Conservation (phyloP, 169 alveolate genomes). For the Plasmodium gaboni region DNA sequence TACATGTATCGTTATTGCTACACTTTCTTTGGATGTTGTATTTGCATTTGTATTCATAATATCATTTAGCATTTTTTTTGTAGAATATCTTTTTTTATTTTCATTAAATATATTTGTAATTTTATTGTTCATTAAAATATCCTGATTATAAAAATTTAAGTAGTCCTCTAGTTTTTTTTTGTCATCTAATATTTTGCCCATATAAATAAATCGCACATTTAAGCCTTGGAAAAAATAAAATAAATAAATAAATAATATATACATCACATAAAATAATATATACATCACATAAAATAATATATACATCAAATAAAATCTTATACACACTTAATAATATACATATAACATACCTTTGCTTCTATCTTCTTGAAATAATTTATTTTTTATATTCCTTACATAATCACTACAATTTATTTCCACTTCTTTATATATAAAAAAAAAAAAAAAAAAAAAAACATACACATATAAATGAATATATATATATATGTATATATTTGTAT, state of each 20-base stretch:
- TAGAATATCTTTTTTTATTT: conserved; percentile 8
- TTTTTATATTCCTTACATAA: conserved; percentile 25
- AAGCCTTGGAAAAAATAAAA: conserved; percentile 36
- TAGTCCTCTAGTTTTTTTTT: conserved; percentile 65
- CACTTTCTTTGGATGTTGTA: conserved; percentile 15
- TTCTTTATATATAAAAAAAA: conserved; percentile 10
- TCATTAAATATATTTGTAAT: neutral
- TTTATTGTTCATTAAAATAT: conserved; percentile 8
- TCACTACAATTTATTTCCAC: conserved; percentile 46
- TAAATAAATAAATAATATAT: neutral
- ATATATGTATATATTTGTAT: neutral
- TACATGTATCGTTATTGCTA: conserved; percentile 48
- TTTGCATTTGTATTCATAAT: neutral
- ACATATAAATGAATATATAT: neutral
- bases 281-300: neutral
- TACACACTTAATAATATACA: neutral
- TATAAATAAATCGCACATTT: conserved; percentile 81
- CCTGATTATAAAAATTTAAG: conserved; percentile 47
- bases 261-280: neutral
- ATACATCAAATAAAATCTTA: neutral
- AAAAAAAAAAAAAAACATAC: neutral
- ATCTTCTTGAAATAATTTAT: conserved; percentile 27
- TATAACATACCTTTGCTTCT: conserved; percentile 26
- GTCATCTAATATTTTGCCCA: conserved; percentile 80
- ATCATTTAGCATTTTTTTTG: conserved; percentile 7